Percentiles rank a stretch among this genome's conserved stretches.
These are phyloP conservation scores for Murraya koenigii DNA, from an alignment of 345 rosid genomes.

Conservation along the genomic window DNA sequence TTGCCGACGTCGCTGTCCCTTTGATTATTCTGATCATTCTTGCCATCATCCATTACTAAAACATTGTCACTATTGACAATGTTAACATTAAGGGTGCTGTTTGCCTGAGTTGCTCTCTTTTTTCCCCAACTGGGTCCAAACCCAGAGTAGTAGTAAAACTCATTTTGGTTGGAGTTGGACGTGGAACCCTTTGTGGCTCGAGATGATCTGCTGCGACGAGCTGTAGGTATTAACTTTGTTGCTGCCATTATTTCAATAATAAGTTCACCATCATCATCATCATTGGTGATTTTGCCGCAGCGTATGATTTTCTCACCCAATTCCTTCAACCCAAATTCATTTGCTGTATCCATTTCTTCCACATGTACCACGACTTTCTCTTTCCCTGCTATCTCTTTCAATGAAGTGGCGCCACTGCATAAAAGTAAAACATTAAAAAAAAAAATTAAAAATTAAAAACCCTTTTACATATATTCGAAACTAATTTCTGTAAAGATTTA, in stretches of 20 bases:
- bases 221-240: no score
- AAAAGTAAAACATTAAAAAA: background rate
- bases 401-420: background rate
- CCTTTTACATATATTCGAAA: background rate
- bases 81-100: background rate
- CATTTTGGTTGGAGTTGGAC: slow-evolving; percentile 26
- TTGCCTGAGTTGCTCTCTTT: slow-evolving; percentile 11
- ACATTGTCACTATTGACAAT: background rate
- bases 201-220: slow-evolving; percentile 18
- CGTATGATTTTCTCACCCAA: background rate
- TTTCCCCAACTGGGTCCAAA: slow-evolving; percentile 49
- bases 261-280: no score
- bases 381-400: background rate
- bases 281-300: slow-evolving; percentile 7
- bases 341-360: background rate
- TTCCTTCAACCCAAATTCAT: background rate
- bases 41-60: slow-evolving; percentile 11
- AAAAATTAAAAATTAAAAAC: background rate
- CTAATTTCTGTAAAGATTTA: background rate
- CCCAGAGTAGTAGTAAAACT: slow-evolving; percentile 51
- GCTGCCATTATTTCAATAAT: no score
- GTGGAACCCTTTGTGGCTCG: slow-evolving; percentile 12
- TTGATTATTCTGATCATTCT: slow-evolving; percentile 2
- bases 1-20: no score
- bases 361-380: background rate